These are phyloP conservation scores for Wallacemonas sp. DNA, from an alignment of 208 protist species.

Conservation along the genomic window DNA sequence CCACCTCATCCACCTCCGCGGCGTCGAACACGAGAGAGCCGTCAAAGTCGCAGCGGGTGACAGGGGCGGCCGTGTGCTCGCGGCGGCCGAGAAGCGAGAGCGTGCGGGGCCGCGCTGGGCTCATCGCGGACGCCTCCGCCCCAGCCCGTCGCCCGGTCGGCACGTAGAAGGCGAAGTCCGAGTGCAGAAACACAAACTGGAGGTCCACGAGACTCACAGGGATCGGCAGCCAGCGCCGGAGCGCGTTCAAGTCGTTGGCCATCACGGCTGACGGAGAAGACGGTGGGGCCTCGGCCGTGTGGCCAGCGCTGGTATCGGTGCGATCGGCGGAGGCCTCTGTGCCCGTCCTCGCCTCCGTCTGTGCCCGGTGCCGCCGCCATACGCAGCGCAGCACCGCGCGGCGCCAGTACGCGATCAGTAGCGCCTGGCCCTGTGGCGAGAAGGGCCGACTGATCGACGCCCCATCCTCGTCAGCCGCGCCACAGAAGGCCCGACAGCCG, in stretches of 20 bases:
- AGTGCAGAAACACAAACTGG: conserved; percentile 29
- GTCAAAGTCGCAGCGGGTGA: conserved; percentile 8
- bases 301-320: no score
- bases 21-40: conserved; percentile 21
- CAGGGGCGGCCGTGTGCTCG: no score
- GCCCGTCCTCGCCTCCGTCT: background rate
- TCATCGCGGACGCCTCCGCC: background rate
- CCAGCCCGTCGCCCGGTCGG: background rate
- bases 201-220: conserved; percentile 45
- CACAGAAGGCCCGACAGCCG: conserved; percentile 50
- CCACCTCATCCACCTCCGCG: background rate
- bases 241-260: conserved; percentile 18
- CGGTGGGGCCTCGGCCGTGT: background rate
- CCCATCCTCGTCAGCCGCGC: conserved; percentile 22
- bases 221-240: conserved; percentile 29
- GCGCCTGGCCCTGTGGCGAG: conserved; percentile 60
- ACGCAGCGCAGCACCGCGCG: conserved; percentile 25
- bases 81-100: background rate
- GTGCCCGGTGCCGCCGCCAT: background rate
- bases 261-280: background rate
- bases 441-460: conserved; percentile 68
- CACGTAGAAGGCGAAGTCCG: conserved; percentile 36
- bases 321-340: no score
- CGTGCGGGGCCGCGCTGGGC: background rate
- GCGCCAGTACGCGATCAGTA: conserved; percentile 73